Evolutionary conservation across 2,329 filamentous ascomycete genomes (phyloP).

Genomic region (Sordariomycetes sp.): DNA sequence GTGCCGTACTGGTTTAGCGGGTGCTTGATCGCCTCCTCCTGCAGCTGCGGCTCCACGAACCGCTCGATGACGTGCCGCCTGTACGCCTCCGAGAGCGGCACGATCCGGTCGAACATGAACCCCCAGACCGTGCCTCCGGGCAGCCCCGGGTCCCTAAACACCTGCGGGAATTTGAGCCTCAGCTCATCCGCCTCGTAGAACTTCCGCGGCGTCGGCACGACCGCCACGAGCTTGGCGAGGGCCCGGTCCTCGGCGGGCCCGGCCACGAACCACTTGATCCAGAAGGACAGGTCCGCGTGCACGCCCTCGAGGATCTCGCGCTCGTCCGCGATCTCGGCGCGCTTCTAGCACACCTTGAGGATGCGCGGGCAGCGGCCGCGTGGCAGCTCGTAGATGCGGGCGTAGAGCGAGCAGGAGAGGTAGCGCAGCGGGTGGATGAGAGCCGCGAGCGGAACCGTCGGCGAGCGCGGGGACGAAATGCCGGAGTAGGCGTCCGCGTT

Average conservation of each 20-base stretch:
- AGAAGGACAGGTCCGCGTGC: background rate
- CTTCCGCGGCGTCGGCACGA: background rate
- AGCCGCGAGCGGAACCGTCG: background rate
- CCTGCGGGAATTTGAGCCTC: background rate
- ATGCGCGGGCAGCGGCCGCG: background rate
- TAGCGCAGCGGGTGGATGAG: background rate
- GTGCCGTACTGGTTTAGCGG: conserved; percentile 1
- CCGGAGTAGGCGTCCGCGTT: background rate
- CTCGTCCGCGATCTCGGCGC: background rate
- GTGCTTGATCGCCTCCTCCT: background rate
- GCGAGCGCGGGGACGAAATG: background rate
- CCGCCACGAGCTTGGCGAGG: background rate
- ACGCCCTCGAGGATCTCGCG: background rate
- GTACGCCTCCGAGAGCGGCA: background rate
- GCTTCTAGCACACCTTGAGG: conserved; percentile 3
- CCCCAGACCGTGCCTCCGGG: background rate
- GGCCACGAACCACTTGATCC: background rate
- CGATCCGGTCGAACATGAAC: background rate
- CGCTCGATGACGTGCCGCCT: background rate
- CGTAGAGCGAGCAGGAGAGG: background rate
- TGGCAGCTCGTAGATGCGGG: background rate
- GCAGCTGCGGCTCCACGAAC: background rate
- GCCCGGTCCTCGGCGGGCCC: background rate
- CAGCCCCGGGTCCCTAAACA: background rate
- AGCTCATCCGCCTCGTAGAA: background rate